phyloP scores from a whole-genome alignment of 768 basidiomycete species.

The Boletus sp. region DNA sequence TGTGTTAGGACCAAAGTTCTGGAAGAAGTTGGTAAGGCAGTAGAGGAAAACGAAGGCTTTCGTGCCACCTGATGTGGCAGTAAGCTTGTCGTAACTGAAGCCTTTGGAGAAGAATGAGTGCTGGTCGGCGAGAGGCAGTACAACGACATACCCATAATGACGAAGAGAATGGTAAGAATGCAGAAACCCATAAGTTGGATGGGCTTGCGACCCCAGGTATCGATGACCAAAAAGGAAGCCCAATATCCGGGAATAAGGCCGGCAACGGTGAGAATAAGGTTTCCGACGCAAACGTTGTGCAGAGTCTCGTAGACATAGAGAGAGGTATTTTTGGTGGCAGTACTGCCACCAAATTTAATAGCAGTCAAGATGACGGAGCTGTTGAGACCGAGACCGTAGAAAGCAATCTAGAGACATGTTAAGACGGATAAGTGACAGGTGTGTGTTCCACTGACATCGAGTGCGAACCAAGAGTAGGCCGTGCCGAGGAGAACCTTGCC shows the following conservation, averaged over 20 bases:
- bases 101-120: slow-evolving; percentile 37
- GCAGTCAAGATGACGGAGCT: slow-evolving; percentile 69
- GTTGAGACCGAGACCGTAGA: slow-evolving; percentile 87
- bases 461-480: slow-evolving; percentile 85
- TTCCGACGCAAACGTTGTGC: slow-evolving; percentile 66
- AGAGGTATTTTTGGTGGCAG: slow-evolving; percentile 24
- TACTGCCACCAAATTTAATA: slow-evolving; percentile 59
- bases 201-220: slow-evolving; percentile 77
- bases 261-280: slow-evolving; percentile 69
- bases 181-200: slow-evolving; percentile 79
- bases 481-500: slow-evolving; percentile 75
- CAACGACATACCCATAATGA: slow-evolving; percentile 57
- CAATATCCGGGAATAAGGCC: slow-evolving; percentile 81
- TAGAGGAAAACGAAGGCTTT: slow-evolving; percentile 80
- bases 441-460: slow-evolving; percentile 53
- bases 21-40: slow-evolving; percentile 87
- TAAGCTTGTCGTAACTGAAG: slow-evolving; percentile 63
- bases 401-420: slow-evolving; percentile 58
- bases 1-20: slow-evolving; percentile 81
- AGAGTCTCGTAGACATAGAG: slow-evolving; percentile 53
- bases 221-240: slow-evolving; percentile 58
- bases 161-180: slow-evolving; percentile 61
- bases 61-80: slow-evolving; percentile 34
- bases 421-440: neutral
- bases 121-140: neutral